Base-by-base conservation (phyloP, 2,329 filamentous ascomycete genomes). In the Verticillium longisporum region DNA sequence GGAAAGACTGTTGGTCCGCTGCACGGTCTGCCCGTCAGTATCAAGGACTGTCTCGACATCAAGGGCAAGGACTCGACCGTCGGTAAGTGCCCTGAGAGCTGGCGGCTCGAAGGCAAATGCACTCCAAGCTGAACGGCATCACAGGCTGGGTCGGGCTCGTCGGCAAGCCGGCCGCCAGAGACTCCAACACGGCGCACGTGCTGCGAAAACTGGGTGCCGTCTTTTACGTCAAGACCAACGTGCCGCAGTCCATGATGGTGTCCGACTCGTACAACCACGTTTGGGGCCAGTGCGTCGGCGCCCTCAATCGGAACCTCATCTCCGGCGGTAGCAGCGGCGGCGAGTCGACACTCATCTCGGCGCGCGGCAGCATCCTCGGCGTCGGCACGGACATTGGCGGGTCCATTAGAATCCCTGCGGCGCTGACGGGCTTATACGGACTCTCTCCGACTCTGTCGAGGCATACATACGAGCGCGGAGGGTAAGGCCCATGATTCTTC, bases 141-240 rank as follows among this genome's bases (percentile, higher is more conserved):
- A 75, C 82, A 6, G 63, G 88, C 5, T 88, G 92, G 63, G 81
- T 82, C 0, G 81, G 82, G 1, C 80, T 88, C 61, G 84, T 87
- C 3, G 80, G 81, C 45, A 77, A 87, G 55, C 85, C 88, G 0
- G 85, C 78, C 0, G 60, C 68, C 3, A 62, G 70, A 7, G 78
- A 83, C 33, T 68, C 78, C 4, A 68, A 73, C 3, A 71, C 82
- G 0, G 75, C 73, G 1, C 65, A 70, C 9, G 63, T 84, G 1
- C 73, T 85, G 68, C 77, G 10, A 64, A 66, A 3, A 69, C 72
- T 37, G 71, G 77, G 77, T 1, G 77, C 75, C 2, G 68, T 79
- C 10, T 72, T 78, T 57, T 75, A 77, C 60, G 73, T 77, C 26
- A 75, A 77, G 45, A 79, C 76, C 0, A 78, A 77, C 56, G 69